Percentiles rank a stretch among this genome's conserved stretches.
phyloP scores from a whole-genome alignment of 176 grass and related monocot genomes.

The Oryza longistaminata region DNA sequence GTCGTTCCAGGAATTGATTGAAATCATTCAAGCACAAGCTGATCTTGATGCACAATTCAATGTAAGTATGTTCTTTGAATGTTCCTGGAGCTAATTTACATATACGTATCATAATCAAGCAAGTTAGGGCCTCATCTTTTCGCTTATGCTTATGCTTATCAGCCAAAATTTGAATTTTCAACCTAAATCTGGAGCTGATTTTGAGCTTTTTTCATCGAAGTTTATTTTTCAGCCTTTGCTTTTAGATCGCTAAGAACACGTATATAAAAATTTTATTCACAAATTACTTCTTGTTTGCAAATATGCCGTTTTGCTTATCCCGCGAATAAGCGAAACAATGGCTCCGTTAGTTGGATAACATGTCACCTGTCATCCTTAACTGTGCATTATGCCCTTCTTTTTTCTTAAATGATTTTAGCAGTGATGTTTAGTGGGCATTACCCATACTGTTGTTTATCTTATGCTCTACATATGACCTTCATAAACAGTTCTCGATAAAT shows the following conservation, averaged over 20 bases:
- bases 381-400: neutral
- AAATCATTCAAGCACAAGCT: conserved; percentile 98
- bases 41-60: conserved; percentile 92
- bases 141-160: too few relatives aligned
- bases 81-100: conserved; percentile 27
- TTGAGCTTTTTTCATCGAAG: too few relatives aligned
- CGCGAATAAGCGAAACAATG: too few relatives aligned
- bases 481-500: neutral
- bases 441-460: neutral
- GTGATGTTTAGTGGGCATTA: neutral
- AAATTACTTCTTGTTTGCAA: too few relatives aligned
- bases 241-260: too few relatives aligned
- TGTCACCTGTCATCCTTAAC: neutral
- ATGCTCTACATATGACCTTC: neutral
- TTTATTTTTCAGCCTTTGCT: too few relatives aligned
- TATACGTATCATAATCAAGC: neutral
- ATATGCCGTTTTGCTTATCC: too few relatives aligned
- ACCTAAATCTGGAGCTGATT: too few relatives aligned
- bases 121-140: neutral
- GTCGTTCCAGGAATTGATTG: conserved; percentile 90
- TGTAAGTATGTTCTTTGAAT: conserved; percentile 53
- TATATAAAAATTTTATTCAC: too few relatives aligned
- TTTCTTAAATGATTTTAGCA: neutral
- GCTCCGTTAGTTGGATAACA: neutral
- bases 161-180: too few relatives aligned